phyloP scores from a whole-genome alignment of 768 basidiomycete species.

The Mycena haematopus region DNA sequence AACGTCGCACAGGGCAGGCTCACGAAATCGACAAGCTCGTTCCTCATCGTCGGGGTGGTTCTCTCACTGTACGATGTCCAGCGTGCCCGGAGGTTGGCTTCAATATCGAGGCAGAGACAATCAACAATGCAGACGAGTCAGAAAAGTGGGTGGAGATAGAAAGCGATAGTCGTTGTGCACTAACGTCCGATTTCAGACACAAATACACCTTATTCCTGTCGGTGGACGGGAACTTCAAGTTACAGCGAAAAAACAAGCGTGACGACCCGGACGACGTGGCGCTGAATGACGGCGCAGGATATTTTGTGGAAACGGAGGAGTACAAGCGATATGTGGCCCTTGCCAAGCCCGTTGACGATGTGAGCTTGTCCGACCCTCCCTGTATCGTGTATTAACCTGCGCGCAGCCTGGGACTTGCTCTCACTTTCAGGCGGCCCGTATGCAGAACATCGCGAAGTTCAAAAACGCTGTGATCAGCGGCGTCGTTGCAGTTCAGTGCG shows the following conservation, averaged over 20 bases:
- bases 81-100: constrained; percentile 27
- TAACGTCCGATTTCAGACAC: not conserved
- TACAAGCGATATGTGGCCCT: not conserved
- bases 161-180: not conserved
- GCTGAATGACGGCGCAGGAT: not conserved
- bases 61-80: constrained; percentile 13
- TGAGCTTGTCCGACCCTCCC: too few species aligned
- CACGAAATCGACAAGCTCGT: constrained; percentile 16
- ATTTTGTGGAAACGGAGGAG: not conserved
- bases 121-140: not conserved
- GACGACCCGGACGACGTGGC: constrained; percentile 11
- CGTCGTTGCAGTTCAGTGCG: constrained; percentile 38
- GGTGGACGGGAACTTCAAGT: constrained; percentile 2
- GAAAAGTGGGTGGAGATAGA: not conserved
- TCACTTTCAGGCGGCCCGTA: constrained; percentile 34
- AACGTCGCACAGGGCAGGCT: constrained; percentile 25
- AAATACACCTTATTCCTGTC: not conserved
- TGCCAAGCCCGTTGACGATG: not conserved
- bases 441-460: constrained; percentile 38
- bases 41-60: constrained; percentile 5
- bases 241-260: constrained; percentile 8
- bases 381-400: too few species aligned
- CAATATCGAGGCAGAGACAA: constrained; percentile 13
- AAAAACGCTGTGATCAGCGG: constrained; percentile 37
- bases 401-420: too few species aligned